Evolutionary conservation across 2,329 filamentous ascomycete species (phyloP), one percentile per base, ranked within the genome.

Genomic region (Ceratocystis variospora): DNA sequence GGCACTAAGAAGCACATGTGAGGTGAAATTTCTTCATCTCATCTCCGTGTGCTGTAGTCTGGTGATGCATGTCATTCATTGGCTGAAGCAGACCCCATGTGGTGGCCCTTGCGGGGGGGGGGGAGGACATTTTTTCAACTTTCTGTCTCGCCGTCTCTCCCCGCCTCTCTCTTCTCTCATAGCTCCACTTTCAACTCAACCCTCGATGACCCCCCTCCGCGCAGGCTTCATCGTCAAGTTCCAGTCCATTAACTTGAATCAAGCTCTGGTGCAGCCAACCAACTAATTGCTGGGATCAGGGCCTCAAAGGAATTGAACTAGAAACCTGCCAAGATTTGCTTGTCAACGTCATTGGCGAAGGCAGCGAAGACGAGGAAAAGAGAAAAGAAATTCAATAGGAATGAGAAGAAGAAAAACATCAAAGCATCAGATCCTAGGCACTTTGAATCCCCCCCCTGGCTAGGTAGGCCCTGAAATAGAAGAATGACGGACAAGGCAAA

Each of bases 11-110:
- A 57, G 17, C 53, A 22, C 10, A n/a, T 17, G 25, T 31, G 28
- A 31, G 5, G 53, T 57, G 53, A 57, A 57, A 57, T 57, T 33
- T 57, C 53, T 57, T 57, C 53, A 57, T 57, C 53, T 57, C 53
- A 57, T 57, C 53, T 57, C 53, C 53, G 53, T 28, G 28, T 41
- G 37, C 37, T 5, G 37, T n/a, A 12, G 53, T 22, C 53, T 57
- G 53, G n/a, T 33, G 53, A 57, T 57, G 53, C 22, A 57, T 57
- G 53, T 33, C 22, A 31, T 31, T 57, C 53, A 57, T 57, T 57
- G 53, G 25, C 53, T 28, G 17, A 33, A 28, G 10, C 22, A 33
- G 53, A 41, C 37, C 37, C 53, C 53, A 22, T 28, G 31, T 57
- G 53, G 53, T 57, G 53, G 53, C 28, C 53, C 53, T 31, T 31